Evolutionary conservation across 805 yeast species (phyloP).

Genomic region (Candida cerambycidarum): DNA sequence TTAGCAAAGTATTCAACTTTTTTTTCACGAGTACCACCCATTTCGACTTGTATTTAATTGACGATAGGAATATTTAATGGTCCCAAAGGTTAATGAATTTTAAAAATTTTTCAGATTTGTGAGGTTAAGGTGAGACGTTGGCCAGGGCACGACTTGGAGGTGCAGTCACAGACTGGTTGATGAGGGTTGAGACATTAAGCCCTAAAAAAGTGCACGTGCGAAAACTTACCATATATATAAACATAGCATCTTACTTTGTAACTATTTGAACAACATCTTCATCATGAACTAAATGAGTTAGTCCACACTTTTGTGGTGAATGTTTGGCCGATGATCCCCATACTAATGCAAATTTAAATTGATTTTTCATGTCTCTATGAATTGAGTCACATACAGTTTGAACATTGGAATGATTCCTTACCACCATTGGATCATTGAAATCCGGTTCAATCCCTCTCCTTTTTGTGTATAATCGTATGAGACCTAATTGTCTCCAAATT

Average conservation of each 20-base stretch:
- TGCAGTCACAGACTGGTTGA: too few relatives aligned
- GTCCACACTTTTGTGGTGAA: conserved; percentile 95
- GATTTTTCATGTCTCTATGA: conserved; percentile 88
- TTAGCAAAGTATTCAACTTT: conserved; percentile 93
- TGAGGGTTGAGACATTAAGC: neutral
- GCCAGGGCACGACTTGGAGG: neutral
- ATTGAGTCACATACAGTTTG: conserved; percentile 89
- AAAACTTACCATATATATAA: neutral
- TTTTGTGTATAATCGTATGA: conserved; percentile 84
- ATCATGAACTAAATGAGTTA: conserved; percentile 77
- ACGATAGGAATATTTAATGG: conserved; percentile 93
- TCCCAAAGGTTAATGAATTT: conserved; percentile 24
- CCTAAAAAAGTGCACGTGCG: conserved; percentile 10
- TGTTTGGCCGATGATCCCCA: conserved; percentile 97
- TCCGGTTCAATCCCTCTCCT: conserved; percentile 80
- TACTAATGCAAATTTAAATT: conserved; percentile 90
- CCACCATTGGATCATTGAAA: conserved; percentile 88
- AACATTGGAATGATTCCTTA: conserved; percentile 72
- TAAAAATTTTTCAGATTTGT: conserved; percentile 7
- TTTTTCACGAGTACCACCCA: conserved; percentile 99
- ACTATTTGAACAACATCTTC: conserved; percentile 94
- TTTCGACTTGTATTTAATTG: conserved; percentile 72
- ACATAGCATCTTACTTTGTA: conserved; percentile 78
- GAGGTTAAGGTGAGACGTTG: neutral
- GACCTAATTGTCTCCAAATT: conserved; percentile 84